Evolutionary conservation across 2,329 filamentous ascomycete species (phyloP).

Genomic region (Arachnopeziza araneosa): DNA sequence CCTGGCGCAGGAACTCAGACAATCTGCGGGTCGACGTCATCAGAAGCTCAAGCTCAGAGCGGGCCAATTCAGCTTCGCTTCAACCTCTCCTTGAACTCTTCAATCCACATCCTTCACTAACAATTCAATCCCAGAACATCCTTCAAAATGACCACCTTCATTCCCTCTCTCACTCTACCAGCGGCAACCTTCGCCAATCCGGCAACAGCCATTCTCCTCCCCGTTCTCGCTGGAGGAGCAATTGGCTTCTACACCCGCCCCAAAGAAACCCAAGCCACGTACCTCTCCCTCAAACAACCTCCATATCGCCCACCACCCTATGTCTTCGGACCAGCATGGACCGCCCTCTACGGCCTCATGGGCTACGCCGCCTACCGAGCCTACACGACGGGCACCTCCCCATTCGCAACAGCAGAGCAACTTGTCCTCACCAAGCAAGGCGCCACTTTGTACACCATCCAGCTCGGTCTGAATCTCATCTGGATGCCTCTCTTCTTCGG

Average conservation of each 20-base stretch:
- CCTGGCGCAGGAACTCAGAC: neutral
- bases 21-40: slow-evolving; percentile 1
- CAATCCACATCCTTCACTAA: neutral
- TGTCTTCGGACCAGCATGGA: slow-evolving; percentile 63
- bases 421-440: slow-evolving; percentile 51
- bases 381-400: slow-evolving; percentile 41
- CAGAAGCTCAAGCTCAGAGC: neutral
- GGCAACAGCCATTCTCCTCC: slow-evolving; percentile 68
- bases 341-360: slow-evolving; percentile 66
- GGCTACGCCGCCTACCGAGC: slow-evolving; percentile 84
- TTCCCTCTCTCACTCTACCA: slow-evolving; percentile 73
- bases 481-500: slow-evolving; percentile 95
- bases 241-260: slow-evolving; percentile 64
- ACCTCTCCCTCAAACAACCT: slow-evolving; percentile 62
- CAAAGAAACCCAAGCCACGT: slow-evolving; percentile 54
- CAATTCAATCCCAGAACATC: neutral
- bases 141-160: slow-evolving; percentile 67
- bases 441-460: slow-evolving; percentile 77
- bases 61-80: neutral
- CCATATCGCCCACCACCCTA: slow-evolving; percentile 54
- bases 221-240: slow-evolving; percentile 66
- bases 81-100: neutral
- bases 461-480: slow-evolving; percentile 76
- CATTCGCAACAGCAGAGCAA: slow-evolving; percentile 28
- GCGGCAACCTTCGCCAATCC: slow-evolving; percentile 64